Evolutionary conservation across 139 green algal species (phyloP), one percentile per base, ranked within the genome.

Genomic region (Pleodorina starrii): DNA sequence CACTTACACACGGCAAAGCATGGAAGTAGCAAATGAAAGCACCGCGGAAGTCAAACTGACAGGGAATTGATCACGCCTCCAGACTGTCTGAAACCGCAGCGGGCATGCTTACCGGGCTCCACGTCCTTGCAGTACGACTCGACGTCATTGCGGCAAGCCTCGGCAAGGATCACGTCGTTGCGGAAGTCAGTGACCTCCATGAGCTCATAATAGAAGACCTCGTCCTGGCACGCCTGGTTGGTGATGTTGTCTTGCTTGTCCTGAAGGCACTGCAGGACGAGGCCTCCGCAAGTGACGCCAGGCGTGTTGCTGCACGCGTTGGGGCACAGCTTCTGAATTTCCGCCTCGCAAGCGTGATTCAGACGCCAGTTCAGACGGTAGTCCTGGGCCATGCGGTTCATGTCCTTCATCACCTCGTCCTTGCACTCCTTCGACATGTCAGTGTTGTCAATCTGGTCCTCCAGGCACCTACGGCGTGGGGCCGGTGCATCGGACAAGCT

Each of bases 281-380:
- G 85, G 23, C 97, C 97, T 10, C 94, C 93, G 79, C 97, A 99
- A 1, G 89, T 87, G 38, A 95, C 82, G 40, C 87, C 75, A 0
- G 78, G 79, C 11, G n/a, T 46, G 29, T 43, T 74, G 87, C 84
- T 93, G 94, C 96, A 98, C 72, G 91, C 68, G n/a, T 92, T 91
- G 32, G 48, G 32, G 93, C 97, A 99, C 29, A 98, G 91, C 42
- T 84, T 78, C 9, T 90, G 46, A 38, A 98, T 95, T 88, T 99
- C 97, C 0, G n/a, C 54, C 35, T 95, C 89, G 90, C 97, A 99
- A 0, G 97, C 96, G 35, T 95, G 90, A 48, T 94, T 94, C 1
- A 99, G 93, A 19, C 97, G 94, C 87, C 94, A 98, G 90, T 98
- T 99, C 2, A 99, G 91, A 42, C 97, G 93, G 93, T 97, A 98